A percentile compares a stretch with the other conserved stretches of the same genome.
phyloP scores from a whole-genome alignment of 352 stramenopile genomes.

The Phytophthora pseudosyringae region DNA sequence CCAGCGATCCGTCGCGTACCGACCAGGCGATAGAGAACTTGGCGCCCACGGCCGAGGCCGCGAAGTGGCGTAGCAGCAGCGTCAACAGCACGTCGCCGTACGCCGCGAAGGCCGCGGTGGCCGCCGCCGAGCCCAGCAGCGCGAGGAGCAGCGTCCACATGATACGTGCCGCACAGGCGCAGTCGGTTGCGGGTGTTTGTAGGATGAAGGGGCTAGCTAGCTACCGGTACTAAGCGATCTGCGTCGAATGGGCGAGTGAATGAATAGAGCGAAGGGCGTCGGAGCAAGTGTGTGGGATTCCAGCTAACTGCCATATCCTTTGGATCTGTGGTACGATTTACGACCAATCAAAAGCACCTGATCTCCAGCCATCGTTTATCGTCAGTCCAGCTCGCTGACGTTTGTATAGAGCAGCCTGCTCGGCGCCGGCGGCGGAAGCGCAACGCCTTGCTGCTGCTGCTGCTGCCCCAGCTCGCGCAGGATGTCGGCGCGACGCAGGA shows the following conservation, averaged over 20 bases:
- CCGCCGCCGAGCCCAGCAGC: slow-evolving; percentile 36
- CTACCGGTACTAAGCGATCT: slow-evolving; percentile 1
- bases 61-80: slow-evolving; percentile 54
- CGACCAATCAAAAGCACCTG: slow-evolving; percentile 21
- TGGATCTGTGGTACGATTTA: slow-evolving; percentile 3
- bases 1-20: slow-evolving; percentile 60
- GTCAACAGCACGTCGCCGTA: slow-evolving; percentile 74
- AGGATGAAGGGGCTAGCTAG: background rate
- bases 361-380: slow-evolving; percentile 17
- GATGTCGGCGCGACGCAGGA: slow-evolving; percentile 64
- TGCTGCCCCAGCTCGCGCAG: slow-evolving; percentile 44
- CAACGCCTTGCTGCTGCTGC: slow-evolving; percentile 10
- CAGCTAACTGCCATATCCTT: slow-evolving; percentile 10
- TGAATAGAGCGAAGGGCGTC: slow-evolving; percentile 22
- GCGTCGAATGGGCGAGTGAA: slow-evolving; percentile 10
- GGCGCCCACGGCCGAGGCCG: slow-evolving; percentile 48
- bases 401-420: slow-evolving; percentile 38
- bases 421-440: slow-evolving; percentile 1
- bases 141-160: slow-evolving; percentile 51
- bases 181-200: background rate
- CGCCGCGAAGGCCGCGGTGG: slow-evolving; percentile 39
- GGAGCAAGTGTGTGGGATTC: background rate
- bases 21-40: slow-evolving; percentile 73
- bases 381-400: slow-evolving; percentile 51
- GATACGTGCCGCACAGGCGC: slow-evolving; percentile 3